Evolutionary conservation across 352 stramenopile genomes (phyloP).

Genomic region (Globisporangium cystogenes): DNA sequence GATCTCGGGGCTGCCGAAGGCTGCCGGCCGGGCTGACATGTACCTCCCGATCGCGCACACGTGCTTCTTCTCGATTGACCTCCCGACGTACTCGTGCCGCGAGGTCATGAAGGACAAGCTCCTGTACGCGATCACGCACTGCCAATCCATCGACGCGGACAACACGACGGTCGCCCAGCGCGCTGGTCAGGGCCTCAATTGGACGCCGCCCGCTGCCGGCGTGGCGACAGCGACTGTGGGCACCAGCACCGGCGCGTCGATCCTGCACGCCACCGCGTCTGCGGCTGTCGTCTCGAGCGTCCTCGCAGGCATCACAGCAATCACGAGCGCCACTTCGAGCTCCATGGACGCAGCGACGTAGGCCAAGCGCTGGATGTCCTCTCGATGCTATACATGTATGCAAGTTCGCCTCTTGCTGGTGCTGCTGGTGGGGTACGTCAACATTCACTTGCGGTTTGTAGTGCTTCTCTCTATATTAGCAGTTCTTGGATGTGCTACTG

Average conservation of each 20-base stretch:
- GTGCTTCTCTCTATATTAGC: no score
- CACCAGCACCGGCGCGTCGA: background rate
- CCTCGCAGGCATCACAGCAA: conserved; percentile 39
- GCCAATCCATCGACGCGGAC: conserved; percentile 83
- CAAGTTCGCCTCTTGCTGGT: no score
- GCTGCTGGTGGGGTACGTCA: no score
- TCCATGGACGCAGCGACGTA: background rate
- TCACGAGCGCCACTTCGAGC: conserved; percentile 1
- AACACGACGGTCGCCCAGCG: conserved; percentile 87
- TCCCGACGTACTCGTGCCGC: conserved; percentile 66
- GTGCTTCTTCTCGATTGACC: conserved; percentile 89
- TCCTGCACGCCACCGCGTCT: conserved; percentile 24
- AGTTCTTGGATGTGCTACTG: no score
- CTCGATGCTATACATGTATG: no score
- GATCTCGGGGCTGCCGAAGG: conserved; percentile 81
- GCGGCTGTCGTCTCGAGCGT: conserved; percentile 63
- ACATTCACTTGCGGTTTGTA: no score
- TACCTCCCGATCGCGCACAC: conserved; percentile 86
- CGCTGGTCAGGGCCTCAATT: conserved; percentile 82
- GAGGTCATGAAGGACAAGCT: conserved; percentile 82
- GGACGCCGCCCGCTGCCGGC: conserved; percentile 37
- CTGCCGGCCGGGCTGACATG: conserved; percentile 61
- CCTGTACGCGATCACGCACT: conserved; percentile 87
- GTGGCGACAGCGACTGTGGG: conserved; percentile 11
- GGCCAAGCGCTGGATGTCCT: no score